These are phyloP conservation scores for Trichoderma brevicompactum DNA, from an alignment of 2,329 filamentous ascomycete species.

Conservation along the genomic window DNA sequence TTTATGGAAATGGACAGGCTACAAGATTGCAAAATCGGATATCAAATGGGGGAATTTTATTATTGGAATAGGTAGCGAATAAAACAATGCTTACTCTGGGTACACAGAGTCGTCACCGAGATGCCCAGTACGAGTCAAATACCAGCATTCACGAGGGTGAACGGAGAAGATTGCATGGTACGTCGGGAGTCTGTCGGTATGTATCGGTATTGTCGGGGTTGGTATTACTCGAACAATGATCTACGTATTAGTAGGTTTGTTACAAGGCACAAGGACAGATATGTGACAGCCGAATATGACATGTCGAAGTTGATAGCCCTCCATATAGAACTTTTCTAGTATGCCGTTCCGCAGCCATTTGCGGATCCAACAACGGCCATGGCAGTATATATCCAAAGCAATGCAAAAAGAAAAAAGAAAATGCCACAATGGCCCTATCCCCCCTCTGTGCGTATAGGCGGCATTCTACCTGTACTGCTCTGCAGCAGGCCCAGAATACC, in stretches of 20 bases:
- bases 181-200: not conserved
- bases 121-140: not conserved
- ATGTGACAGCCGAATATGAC: too few species aligned
- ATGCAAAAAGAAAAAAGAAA: not conserved
- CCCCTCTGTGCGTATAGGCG: too few species aligned
- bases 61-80: not conserved
- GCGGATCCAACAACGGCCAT: not conserved
- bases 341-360: not conserved
- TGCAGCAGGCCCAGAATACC: too few species aligned
- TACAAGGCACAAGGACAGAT: too few species aligned
- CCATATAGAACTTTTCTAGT: not conserved
- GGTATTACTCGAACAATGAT: not conserved
- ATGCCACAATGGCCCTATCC: too few species aligned
- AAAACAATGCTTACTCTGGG: not conserved
- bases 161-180: too few species aligned
- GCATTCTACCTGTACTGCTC: too few species aligned
- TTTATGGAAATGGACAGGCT: not conserved
- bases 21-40: constrained; percentile 10
- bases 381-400: not conserved
- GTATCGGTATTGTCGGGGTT: not conserved
- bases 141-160: too few species aligned
- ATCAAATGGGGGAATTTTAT: not conserved
- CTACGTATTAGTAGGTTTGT: too few species aligned
- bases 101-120: not conserved
- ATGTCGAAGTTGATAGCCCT: too few species aligned